These are phyloP conservation scores for Boletus chippewaensis DNA, from an alignment of 1,284 basidiomycete genomes.

Conservation along the genomic window DNA sequence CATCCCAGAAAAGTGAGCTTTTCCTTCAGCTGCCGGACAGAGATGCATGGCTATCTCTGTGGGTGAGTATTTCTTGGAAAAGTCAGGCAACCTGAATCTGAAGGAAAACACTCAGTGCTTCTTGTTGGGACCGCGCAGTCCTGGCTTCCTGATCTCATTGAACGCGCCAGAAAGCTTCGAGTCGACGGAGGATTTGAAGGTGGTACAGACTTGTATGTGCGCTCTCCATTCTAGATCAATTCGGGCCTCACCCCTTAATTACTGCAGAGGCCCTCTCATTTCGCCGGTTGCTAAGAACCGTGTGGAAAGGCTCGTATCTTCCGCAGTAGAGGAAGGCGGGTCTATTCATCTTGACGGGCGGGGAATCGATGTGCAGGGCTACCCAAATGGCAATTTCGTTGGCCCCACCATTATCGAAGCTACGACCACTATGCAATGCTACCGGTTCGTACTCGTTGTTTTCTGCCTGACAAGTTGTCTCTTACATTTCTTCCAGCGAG, in stretches of 20 bases:
- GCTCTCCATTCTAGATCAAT: neutral
- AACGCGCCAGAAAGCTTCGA: slow-evolving; percentile 76
- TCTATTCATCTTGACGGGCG: slow-evolving; percentile 87
- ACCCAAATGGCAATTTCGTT: slow-evolving; percentile 91
- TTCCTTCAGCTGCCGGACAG: slow-evolving; percentile 81
- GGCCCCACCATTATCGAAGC: slow-evolving; percentile 90
- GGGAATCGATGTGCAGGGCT: slow-evolving; percentile 60
- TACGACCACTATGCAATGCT: slow-evolving; percentile 78
- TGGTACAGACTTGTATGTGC: slow-evolving; percentile 77
- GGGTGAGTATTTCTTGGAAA: slow-evolving; percentile 42
- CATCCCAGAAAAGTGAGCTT: slow-evolving; percentile 37
- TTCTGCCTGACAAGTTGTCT: neutral
- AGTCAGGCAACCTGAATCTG: neutral
- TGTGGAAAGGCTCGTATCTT: slow-evolving; percentile 73
- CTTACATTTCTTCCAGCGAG: slow-evolving; percentile 45
- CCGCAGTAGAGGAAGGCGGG: slow-evolving; percentile 82
- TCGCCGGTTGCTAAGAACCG: slow-evolving; percentile 81
- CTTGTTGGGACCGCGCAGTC: slow-evolving; percentile 79
- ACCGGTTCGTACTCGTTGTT: slow-evolving; percentile 55
- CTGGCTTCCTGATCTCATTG: slow-evolving; percentile 85
- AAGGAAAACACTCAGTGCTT: slow-evolving; percentile 43
- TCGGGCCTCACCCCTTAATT: slow-evolving; percentile 2
- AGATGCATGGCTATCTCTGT: slow-evolving; percentile 95
- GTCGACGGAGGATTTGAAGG: slow-evolving; percentile 89
- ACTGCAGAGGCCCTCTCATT: slow-evolving; percentile 82